A percentile compares a stretch with the other conserved stretches of the same genome.
phyloP scores from a whole-genome alignment of 2,329 filamentous ascomycete genomes.

The Diplodia seriata region DNA sequence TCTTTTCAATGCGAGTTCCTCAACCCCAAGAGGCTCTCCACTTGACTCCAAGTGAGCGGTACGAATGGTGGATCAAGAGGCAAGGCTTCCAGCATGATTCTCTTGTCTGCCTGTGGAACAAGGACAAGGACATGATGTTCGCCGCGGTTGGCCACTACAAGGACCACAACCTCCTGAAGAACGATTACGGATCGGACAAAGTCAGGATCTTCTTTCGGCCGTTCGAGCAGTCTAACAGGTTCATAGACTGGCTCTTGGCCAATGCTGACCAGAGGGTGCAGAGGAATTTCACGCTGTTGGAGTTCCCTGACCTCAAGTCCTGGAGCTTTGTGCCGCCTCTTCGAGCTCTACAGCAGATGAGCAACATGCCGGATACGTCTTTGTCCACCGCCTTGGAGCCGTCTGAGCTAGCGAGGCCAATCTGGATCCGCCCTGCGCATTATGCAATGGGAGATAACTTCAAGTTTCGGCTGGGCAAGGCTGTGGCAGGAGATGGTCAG shows the following conservation, averaged over 20 bases:
- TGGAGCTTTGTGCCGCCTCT: neutral
- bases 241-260: neutral
- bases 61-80: neutral
- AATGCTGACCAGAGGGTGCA: neutral
- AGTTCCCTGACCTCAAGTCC: neutral
- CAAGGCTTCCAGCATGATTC: neutral
- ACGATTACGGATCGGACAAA: neutral
- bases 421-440: neutral
- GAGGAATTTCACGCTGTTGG: neutral
- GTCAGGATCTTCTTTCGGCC: neutral
- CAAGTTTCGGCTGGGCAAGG: conserved; percentile 35
- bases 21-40: neutral
- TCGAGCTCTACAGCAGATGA: conserved; percentile 34
- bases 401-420: neutral
- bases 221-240: neutral
- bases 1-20: neutral
- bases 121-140: neutral
- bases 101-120: neutral
- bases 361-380: neutral
- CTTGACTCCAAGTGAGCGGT: neutral
- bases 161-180: neutral
- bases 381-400: neutral
- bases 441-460: conserved; percentile 34
- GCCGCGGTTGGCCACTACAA: neutral
- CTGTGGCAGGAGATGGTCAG: conserved; percentile 25